A percentile compares a stretch with the other conserved stretches of the same genome.
phyloP scores from a whole-genome alignment of 2,329 filamentous ascomycete genomes.

The Corinectria fuckeliana region DNA sequence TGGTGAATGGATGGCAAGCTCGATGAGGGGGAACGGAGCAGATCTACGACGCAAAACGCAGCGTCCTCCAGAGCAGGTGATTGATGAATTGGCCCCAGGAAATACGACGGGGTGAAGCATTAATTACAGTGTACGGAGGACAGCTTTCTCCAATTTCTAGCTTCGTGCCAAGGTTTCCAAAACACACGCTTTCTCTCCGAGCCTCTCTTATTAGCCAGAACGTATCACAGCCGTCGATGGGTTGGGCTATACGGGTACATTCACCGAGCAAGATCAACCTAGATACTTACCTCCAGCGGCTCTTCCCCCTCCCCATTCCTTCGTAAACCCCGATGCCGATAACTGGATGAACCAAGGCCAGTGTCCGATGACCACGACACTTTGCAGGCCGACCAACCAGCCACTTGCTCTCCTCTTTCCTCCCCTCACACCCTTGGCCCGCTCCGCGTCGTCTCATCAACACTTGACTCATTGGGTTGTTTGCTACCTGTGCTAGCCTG shows the following conservation, averaged over 20 bases:
- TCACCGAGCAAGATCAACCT: background rate
- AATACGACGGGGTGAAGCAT: slow-evolving; percentile 12
- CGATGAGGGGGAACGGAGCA: background rate
- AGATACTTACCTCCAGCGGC: background rate
- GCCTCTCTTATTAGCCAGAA: background rate
- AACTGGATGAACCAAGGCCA: background rate
- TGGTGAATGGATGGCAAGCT: background rate
- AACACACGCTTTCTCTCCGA: background rate
- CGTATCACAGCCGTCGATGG: background rate
- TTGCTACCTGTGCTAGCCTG: background rate
- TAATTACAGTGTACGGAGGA: background rate
- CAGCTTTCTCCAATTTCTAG: slow-evolving; percentile 13
- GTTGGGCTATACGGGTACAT: background rate
- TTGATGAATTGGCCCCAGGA: slow-evolving; percentile 1
- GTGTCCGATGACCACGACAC: background rate
- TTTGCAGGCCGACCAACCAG: background rate
- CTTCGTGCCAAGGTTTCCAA: background rate
- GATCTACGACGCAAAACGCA: too few relatives aligned
- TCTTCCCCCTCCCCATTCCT: background rate
- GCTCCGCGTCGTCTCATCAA: background rate
- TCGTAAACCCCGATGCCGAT: background rate
- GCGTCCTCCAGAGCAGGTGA: slow-evolving; percentile 2
- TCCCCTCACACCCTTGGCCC: background rate
- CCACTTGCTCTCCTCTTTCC: background rate
- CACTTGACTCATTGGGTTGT: background rate